Conservation (phyloP, 257 asterid species). For the Petunia axillaris region DNA sequence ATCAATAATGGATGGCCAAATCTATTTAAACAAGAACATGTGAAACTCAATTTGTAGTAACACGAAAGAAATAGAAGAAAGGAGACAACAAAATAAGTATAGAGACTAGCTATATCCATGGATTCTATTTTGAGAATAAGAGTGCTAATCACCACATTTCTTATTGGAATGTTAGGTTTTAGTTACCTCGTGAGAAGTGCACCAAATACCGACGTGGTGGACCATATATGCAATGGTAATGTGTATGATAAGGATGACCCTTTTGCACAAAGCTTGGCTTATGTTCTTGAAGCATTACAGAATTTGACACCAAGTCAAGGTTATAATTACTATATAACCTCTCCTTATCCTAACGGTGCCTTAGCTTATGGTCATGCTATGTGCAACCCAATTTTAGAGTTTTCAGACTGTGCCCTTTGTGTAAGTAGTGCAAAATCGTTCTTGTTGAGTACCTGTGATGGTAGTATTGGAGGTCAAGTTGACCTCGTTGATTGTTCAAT, state of each 20-base stretch:
- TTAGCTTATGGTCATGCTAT: constrained; percentile 11
- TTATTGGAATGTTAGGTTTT: background rate
- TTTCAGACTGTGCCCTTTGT: background rate
- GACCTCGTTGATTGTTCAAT: background rate
- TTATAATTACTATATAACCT: background rate
- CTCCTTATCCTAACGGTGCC: constrained; percentile 11
- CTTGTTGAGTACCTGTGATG: background rate
- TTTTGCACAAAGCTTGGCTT: constrained; percentile 19
- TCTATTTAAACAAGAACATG: constrained; percentile 20
- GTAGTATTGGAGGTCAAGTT: constrained; percentile 1
- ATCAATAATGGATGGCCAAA: constrained; percentile 3
- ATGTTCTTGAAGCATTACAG: background rate
- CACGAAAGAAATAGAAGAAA: background rate
- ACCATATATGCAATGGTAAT: constrained; percentile 9
- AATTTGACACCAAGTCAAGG: constrained; percentile 19
- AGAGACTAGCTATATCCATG: background rate
- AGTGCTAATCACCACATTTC: background rate
- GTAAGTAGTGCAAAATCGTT: constrained; percentile 3
- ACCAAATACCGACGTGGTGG: background rate
- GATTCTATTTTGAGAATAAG: background rate
- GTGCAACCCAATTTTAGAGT: background rate
- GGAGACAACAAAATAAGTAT: background rate
- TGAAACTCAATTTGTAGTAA: background rate
- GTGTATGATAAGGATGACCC: background rate
- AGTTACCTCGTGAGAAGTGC: background rate